phyloP scores from a whole-genome alignment of 2,329 filamentous ascomycete species.

The Calonectria multiphialidica region DNA sequence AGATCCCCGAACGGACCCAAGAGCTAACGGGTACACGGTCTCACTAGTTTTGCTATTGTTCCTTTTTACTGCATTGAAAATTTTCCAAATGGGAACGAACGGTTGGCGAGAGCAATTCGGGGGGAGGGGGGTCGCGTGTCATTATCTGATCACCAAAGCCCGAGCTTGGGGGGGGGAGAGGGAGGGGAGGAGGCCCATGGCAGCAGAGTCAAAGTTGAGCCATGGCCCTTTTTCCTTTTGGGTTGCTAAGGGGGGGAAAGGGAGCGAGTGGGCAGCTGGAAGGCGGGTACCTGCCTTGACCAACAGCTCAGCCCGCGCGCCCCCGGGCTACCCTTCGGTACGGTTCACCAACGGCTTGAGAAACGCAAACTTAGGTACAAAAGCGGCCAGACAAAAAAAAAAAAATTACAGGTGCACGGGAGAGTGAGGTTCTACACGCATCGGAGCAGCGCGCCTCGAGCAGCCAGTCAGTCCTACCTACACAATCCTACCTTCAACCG shows the following conservation, averaged over 20 bases:
- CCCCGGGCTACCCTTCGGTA: background rate
- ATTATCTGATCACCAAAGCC: background rate
- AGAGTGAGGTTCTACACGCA: background rate
- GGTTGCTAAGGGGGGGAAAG: background rate
- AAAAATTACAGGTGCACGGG: background rate
- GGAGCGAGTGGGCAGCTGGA: background rate
- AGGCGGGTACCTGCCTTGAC: constrained; percentile 14
- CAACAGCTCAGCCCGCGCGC: constrained; percentile 2
- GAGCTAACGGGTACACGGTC: background rate
- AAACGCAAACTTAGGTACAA: background rate
- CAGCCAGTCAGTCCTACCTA: background rate
- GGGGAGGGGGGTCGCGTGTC: background rate
- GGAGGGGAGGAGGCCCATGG: background rate
- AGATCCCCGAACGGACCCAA: background rate
- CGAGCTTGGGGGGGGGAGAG: background rate
- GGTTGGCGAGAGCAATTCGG: background rate
- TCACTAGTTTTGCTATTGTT: background rate
- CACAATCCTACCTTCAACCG: background rate
- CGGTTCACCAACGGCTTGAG: background rate
- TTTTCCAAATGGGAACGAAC: background rate
- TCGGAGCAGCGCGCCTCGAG: background rate
- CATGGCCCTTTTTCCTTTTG: background rate
- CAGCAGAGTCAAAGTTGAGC: background rate
- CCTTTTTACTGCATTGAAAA: background rate
- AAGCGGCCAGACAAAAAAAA: background rate